These are phyloP conservation scores for Cercophora samala DNA, from an alignment of 495 filamentous ascomycete species.

Conservation along the genomic window DNA sequence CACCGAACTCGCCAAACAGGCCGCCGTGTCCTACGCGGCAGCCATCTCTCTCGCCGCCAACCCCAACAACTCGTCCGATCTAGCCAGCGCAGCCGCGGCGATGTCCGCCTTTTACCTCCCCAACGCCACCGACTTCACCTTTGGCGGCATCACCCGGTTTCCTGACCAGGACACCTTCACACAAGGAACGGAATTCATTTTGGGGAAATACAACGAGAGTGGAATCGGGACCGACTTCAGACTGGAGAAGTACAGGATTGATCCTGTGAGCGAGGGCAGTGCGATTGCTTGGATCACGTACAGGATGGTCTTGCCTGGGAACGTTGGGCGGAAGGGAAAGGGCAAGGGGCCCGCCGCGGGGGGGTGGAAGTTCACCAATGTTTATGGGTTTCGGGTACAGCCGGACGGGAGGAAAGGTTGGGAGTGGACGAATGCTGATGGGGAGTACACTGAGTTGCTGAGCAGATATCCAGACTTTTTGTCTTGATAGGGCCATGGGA, in stretches of 20 bases:
- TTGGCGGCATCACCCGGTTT: not conserved
- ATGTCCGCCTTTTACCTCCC: conserved; percentile 1
- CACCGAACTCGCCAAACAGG: not conserved
- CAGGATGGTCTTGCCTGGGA: not conserved
- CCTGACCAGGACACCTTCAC: not conserved
- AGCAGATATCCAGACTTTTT: not conserved
- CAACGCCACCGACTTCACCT: not conserved
- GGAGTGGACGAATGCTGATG: conserved; percentile 1
- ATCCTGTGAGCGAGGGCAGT: not conserved
- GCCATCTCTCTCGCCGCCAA: not conserved
- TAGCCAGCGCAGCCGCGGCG: not conserved
- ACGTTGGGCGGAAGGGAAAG: not conserved
- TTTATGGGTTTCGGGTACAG: not conserved
- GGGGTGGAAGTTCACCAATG: not conserved
- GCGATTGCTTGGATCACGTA: conserved; percentile 1
- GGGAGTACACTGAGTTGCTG: conserved; percentile 4
- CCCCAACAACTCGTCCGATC: not conserved
- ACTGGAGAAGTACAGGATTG: not conserved
- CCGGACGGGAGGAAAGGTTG: not conserved
- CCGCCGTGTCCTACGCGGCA: not conserved
- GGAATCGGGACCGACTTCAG: conserved; percentile 1
- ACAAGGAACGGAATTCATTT: not conserved
- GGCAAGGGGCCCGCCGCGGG: not conserved
- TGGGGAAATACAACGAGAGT: not conserved
- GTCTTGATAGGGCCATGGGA: not conserved